Base-by-base conservation (phyloP, 2,329 filamentous ascomycete species). In the Rugonectria rugulosa region DNA sequence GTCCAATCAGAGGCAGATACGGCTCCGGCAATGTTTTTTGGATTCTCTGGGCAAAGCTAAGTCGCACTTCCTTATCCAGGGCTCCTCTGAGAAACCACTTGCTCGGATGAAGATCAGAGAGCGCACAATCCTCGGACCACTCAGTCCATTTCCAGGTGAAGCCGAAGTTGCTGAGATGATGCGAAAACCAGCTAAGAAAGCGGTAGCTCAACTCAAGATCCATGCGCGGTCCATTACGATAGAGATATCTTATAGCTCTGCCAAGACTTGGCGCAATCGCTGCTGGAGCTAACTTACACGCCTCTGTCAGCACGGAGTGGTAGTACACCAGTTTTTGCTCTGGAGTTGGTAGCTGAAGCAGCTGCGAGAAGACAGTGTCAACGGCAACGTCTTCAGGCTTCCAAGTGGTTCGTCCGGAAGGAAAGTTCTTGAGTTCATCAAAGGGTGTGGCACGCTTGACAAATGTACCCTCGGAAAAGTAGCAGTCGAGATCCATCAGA, bases 91-190 rank as follows among this genome's bases (percentile, higher is more conserved):
- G 95, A 75, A 99, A 97, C 26, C 94, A 91, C 76, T 97, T 97
- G 77, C 88, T 90, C 1, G 95, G 93, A 71, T 97, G 87, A 27
- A 95, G 77, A 57, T 88, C 80, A 0, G 91, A 84, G 21, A 96
- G 82, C 37, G 86, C 82, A 14, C 97, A 87, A 70, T 98, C 92
- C 14, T 93, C 91, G 42, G 90, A 83, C 95, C 95, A 99, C 77
- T 99, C 95, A 14, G 90, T 88, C 95, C 95, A 99, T 76, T 98
- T 98, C 95, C 95, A 99, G 9, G 95, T 95, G 72, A 98, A 99
- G 48, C 96, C 95, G 71, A 99, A 99, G 77, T 99, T 99, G 77
- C 93, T 97, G 63, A 99, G 78, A 77, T 99, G 95, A 73, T 99
- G 95, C 15, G 94, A 86, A 70, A 99, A 99, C 95, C 95, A 99